Percentiles rank a stretch among this genome's conserved stretches.
These are phyloP conservation scores for Scenedesmus sp. DNA, from an alignment of 163 green algal genomes.

Conservation along the genomic window DNA sequence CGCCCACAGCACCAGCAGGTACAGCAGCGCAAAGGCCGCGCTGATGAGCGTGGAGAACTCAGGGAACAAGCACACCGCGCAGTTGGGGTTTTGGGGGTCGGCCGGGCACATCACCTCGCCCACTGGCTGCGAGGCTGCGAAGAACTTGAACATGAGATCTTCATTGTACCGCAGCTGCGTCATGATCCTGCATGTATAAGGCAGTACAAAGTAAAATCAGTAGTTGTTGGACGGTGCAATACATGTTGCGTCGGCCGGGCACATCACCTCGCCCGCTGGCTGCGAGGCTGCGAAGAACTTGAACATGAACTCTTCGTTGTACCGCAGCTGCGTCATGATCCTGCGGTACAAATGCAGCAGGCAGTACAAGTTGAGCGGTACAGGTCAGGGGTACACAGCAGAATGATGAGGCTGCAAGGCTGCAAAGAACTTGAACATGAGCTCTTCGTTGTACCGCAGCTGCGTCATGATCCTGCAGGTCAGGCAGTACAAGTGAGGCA, in stretches of 20 bases:
- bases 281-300: slow-evolving; percentile 51
- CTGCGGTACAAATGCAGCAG: slow-evolving; percentile 21
- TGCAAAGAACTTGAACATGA: neutral
- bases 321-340: slow-evolving; percentile 54
- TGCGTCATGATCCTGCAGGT: slow-evolving; percentile 38
- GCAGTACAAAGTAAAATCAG: too few species aligned
- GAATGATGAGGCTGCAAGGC: neutral
- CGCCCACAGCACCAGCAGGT: slow-evolving; percentile 56
- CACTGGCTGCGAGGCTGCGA: slow-evolving; percentile 37
- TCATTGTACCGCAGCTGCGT: slow-evolving; percentile 53
- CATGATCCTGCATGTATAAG: slow-evolving; percentile 42
- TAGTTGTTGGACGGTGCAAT: too few species aligned
- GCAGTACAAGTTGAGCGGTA: neutral
- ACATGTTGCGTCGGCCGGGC: neutral
- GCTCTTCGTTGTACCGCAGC: slow-evolving; percentile 35
- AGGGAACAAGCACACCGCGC: slow-evolving; percentile 66
- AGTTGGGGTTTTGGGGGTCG: slow-evolving; percentile 33
- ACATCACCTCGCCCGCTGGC: slow-evolving; percentile 26
- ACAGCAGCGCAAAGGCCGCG: slow-evolving; percentile 55
- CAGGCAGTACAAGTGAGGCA: neutral
- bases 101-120: slow-evolving; percentile 37
- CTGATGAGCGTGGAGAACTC: slow-evolving; percentile 66
- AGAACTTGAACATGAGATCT: slow-evolving; percentile 51
- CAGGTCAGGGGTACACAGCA: neutral
- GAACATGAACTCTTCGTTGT: slow-evolving; percentile 51